These are phyloP conservation scores for Graphilbum ipis-grandicollis DNA, from an alignment of 2,329 filamentous ascomycete genomes.

Conservation along the genomic window DNA sequence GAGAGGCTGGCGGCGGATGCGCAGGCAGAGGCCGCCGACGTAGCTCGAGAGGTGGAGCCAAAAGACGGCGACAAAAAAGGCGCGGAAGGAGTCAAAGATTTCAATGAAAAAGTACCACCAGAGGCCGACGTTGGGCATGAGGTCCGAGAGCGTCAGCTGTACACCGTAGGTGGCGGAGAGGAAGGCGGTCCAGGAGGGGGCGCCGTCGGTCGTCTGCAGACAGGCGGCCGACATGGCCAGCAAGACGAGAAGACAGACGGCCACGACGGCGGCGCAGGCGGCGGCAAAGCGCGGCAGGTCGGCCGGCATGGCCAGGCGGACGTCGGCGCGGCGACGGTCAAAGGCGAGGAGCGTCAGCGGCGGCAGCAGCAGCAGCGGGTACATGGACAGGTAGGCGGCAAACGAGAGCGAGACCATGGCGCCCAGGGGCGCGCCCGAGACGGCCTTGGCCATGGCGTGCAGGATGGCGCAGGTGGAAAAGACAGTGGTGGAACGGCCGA, in stretches of 20 bases:
- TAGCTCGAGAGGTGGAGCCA: conserved; percentile 91
- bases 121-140: conserved; percentile 86
- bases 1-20: conserved; percentile 69
- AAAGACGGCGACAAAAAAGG: conserved; percentile 95
- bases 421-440: conserved; percentile 53
- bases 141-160: conserved; percentile 74
- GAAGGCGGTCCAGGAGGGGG: conserved; percentile 86
- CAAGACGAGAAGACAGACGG: conserved; percentile 38
- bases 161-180: conserved; percentile 80
- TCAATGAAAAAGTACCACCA: conserved; percentile 99
- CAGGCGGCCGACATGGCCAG: conserved; percentile 59
- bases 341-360: conserved; percentile 69
- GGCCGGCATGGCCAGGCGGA: background rate
- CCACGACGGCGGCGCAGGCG: conserved; percentile 34
- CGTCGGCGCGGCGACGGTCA: conserved; percentile 32
- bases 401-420: conserved; percentile 74
- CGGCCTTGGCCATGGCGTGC: conserved; percentile 65
- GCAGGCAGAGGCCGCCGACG: conserved; percentile 68
- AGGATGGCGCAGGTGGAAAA: conserved; percentile 83
- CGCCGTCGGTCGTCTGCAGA: conserved; percentile 50
- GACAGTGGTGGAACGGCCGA: conserved; percentile 74
- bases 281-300: conserved; percentile 16
- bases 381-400: conserved; percentile 82
- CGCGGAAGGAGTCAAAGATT: conserved; percentile 96
- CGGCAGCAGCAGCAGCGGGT: conserved; percentile 72